phyloP scores from a whole-genome alignment of 2,329 filamentous ascomycete species.

The Podosphaera leucotricha region DNA sequence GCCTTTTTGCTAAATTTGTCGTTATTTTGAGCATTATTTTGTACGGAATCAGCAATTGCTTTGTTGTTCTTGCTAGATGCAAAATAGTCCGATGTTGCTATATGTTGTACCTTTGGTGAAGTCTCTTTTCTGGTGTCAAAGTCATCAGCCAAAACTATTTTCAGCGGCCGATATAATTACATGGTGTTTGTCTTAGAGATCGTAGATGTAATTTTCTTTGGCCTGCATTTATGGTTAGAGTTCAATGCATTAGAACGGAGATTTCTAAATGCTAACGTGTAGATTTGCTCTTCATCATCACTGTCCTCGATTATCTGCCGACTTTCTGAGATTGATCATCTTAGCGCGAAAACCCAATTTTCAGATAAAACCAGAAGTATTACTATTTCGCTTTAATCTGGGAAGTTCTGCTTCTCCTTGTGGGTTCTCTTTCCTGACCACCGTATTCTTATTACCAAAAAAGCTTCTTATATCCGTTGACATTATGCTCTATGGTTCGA shows the following conservation, averaged over 20 bases:
- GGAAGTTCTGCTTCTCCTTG: constrained; percentile 14
- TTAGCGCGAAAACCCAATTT: neutral
- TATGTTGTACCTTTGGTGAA: constrained; percentile 14
- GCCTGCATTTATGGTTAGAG: neutral
- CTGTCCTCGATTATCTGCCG: constrained; percentile 63
- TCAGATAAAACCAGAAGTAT: neutral
- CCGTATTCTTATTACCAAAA: constrained; percentile 54
- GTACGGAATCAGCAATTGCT: neutral
- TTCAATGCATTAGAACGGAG: neutral
- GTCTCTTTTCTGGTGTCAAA: constrained; percentile 12
- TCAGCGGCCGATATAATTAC: neutral
- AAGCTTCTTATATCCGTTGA: constrained; percentile 75
- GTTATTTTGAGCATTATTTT: neutral
- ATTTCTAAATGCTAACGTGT: constrained; percentile 14
- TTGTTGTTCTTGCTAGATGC: constrained; percentile 11
- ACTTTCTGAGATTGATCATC: constrained; percentile 17
- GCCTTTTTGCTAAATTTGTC: neutral
- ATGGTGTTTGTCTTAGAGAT: neutral
- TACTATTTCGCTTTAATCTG: constrained; percentile 15
- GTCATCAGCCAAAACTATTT: neutral
- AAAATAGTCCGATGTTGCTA: constrained; percentile 16
- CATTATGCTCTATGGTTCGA: constrained; percentile 25
- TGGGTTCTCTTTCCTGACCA: constrained; percentile 22
- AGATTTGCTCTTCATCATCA: constrained; percentile 43
- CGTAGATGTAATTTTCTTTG: neutral